phyloP scores from a whole-genome alignment of 2,329 filamentous ascomycete genomes.

The Bipolaris gigantea region DNA sequence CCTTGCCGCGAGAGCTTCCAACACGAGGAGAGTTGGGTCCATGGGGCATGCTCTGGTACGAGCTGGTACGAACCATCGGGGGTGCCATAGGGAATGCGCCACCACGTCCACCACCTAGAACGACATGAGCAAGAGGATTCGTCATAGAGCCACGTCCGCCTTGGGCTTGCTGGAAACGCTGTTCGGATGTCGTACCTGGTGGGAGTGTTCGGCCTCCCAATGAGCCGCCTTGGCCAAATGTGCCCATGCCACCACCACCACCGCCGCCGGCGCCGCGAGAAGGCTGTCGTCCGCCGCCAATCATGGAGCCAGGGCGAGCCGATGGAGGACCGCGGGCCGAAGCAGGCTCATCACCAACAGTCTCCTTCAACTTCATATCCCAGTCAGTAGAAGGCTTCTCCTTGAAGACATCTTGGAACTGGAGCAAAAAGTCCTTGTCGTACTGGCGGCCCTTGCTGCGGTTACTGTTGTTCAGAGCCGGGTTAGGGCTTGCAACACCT shows the following conservation, averaged over 20 bases:
- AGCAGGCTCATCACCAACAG: slow-evolving; percentile 75
- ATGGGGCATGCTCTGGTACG: slow-evolving; percentile 61
- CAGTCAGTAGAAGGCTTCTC: slow-evolving; percentile 96
- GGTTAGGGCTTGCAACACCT: slow-evolving; percentile 78
- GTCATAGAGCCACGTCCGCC: slow-evolving; percentile 37
- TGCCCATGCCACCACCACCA: slow-evolving; percentile 63
- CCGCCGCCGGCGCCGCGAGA: slow-evolving; percentile 46
- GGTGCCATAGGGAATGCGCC: slow-evolving; percentile 61
- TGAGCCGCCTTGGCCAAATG: slow-evolving; percentile 57
- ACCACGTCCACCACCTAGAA: slow-evolving; percentile 55
- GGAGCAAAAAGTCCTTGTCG: slow-evolving; percentile 90
- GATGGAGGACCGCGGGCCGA: slow-evolving; percentile 64
- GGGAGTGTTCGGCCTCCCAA: slow-evolving; percentile 61
- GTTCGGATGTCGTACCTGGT: slow-evolving; percentile 73
- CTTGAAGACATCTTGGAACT: slow-evolving; percentile 94
- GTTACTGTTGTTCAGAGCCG: slow-evolving; percentile 81
- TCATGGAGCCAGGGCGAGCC: slow-evolving; percentile 58
- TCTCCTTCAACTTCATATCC: slow-evolving; percentile 82
- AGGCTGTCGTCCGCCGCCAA: slow-evolving; percentile 53
- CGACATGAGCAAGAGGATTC: slow-evolving; percentile 63
- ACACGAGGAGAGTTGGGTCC: slow-evolving; percentile 72
- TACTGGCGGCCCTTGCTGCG: slow-evolving; percentile 89
- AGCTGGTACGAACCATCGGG: slow-evolving; percentile 66
- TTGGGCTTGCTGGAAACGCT: slow-evolving; percentile 62
- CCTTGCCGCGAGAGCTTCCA: slow-evolving; percentile 63